Base-by-base conservation (phyloP, 192 early-diverging fungal species). In the Umbelopsis sp. region DNA sequence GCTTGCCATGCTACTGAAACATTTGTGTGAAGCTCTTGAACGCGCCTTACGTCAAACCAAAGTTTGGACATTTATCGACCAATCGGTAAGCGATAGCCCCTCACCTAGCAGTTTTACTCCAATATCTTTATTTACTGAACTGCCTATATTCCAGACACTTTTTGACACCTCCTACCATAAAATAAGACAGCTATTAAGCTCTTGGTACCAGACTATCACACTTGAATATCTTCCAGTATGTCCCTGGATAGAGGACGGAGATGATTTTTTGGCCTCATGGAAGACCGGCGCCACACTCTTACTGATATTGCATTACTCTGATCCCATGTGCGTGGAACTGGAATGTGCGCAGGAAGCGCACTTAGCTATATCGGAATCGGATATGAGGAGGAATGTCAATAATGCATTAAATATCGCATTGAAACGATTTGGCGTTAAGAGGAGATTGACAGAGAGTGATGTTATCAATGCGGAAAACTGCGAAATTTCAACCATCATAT, bases 1-100 rank as follows among this genome's bases (percentile, higher is more conserved):
- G 15, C 55, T 61, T 37, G 55, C 55, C 12, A 16, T 61, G 13
- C n/a, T 27, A 18, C 30, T 61, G 30, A 61, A 61, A 30, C 55
- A 61, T n/a, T 12, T 61, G 30, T 33, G 27, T 35, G 15, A 35
- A n/a, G 33, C 15, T 30, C 27, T 61, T 30, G 55, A 61, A 61
- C 55, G 55, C 55, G 55, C 55, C 13, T 25, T 61, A 3, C 4
- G 27, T 12, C 27, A 61, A 61, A 33, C 55, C 25, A 33, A 61
- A 35, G 55, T 61, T 61, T 61, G 55, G 55, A 23, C 25, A 27
- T 61, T 30, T 4, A 61, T 61, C 15, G 55, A 61, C 55, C 55
- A 61, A 61, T 61, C 55, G 55, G 55, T 61, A 61, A n/a, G 37
- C 37, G 0, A 41, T 41, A 41, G 37, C 37, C 5, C 37, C 37